These are phyloP conservation scores for Symbiodinium natans DNA, from an alignment of 73 alveolate genomes.

Conservation along the genomic window DNA sequence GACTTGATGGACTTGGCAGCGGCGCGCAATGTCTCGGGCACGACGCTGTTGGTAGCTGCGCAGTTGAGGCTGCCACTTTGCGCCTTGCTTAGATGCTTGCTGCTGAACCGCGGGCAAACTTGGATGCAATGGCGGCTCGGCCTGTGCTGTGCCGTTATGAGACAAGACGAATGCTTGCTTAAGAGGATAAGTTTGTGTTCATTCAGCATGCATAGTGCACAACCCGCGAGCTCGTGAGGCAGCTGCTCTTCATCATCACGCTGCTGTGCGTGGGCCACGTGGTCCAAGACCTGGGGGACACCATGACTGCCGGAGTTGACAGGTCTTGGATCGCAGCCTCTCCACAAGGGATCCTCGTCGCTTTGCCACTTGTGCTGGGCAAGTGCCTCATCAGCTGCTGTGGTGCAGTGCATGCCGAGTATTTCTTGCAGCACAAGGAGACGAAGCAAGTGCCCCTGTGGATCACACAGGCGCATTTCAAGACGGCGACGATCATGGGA, in stretches of 20 bases:
- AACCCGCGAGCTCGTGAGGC: not conserved
- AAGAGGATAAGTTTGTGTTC: not conserved
- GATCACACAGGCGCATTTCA: conserved; percentile 68
- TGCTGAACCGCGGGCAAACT: conserved; percentile 44
- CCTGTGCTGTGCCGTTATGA: not conserved
- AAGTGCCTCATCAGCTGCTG: conserved; percentile 70
- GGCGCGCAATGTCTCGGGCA: conserved; percentile 73
- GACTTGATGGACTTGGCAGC: conserved; percentile 86
- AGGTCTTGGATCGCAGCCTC: conserved; percentile 80
- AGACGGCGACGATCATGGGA: conserved; percentile 73
- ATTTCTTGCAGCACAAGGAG: conserved; percentile 41
- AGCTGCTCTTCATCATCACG: conserved; percentile 51
- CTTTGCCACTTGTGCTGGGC: conserved; percentile 59
- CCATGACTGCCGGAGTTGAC: conserved; percentile 40
- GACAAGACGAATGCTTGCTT: not conserved
- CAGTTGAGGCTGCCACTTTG: conserved; percentile 55
- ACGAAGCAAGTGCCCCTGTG: conserved; percentile 38
- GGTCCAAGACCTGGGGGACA: conserved; percentile 65
- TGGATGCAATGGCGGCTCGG: conserved; percentile 46
- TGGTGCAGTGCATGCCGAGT: conserved; percentile 89
- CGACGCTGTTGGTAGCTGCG: conserved; percentile 74
- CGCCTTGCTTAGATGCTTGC: conserved; percentile 52
- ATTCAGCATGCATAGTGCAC: not conserved
- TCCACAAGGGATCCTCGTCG: conserved; percentile 3
- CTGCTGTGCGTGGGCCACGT: conserved; percentile 77